Evolutionary conservation across 2,329 filamentous ascomycete genomes (phyloP), one percentile per base, ranked within the genome.

Genomic region (Fusarium caatingaense): DNA sequence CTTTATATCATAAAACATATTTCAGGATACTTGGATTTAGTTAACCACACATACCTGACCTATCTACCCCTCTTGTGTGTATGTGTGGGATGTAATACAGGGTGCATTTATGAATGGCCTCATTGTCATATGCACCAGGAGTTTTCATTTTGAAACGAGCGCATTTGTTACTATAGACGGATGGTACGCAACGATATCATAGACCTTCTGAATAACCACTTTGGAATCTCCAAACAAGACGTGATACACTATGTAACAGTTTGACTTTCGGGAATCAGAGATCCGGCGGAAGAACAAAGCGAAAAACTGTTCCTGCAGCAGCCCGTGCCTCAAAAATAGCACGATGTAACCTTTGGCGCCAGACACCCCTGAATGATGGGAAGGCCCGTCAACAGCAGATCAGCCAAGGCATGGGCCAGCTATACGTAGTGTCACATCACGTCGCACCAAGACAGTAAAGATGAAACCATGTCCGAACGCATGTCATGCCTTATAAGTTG

Each of bases 41-140:
- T 60, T 69, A 37, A 60, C 58, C 61, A 57, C 58, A 70, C 66
- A 64, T 61, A 58, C 62, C 64, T 58, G 61, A 65, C 59, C 45
- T 34, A 60, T 73, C 65, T 66, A 74, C 62, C 58, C 37, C 60
- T 60, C 42, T 44, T 63, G 48, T 54, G 49, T 69, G 69, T 65
- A 53, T 68, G 48, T 70, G 60, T 74, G 63, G 72, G 69, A 73
- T 74, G 71, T 72, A 71, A 71, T 71, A 58, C 55, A 61, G 60
- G 64, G 56, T 60, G 53, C 64, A 71, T 44, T 60, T 57, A 55
- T 48, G 62, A 70, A 49, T 34, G n/a, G 42, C 46, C 57, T 68
- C 41, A 23, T 34, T 34, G 34, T 51, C 56, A 55, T 60, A 41
- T 64, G 58, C 67, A 37, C 25, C 30, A 23, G 58, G 67, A 71